Base-by-base conservation (phyloP, 164 flowering plant genomes). In the Brasenia schreberi region DNA sequence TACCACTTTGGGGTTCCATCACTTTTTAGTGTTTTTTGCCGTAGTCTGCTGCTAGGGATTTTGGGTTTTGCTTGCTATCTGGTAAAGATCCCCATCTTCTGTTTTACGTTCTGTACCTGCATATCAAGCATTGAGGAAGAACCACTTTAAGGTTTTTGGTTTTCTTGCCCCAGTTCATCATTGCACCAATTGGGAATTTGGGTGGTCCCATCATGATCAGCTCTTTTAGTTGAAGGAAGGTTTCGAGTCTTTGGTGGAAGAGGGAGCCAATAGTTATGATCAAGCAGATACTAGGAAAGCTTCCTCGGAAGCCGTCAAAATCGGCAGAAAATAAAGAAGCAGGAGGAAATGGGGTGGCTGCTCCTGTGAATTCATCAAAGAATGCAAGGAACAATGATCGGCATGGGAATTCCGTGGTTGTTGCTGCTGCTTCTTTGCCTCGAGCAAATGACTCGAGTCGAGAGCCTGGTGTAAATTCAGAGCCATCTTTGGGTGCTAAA, bases 281-380 rank as follows among this genome's bases (percentile, higher is more conserved):
- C 65, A 85, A 81, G 63, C 85, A 84, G 69, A 80, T 87, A 68
- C 71, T 87, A 7, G 80, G 81, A 68, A 87, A 72, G 80, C 83
- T 84, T 65, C 85, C 87, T 27, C 80, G 79, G 62, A 87, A 81
- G 77, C 79, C 83, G 4, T 84, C 84, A 0, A 87, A 81, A 68
- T 81, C 87, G 7, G 68, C 71, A 42, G 81, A 76, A 49, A 76
- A 70, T 68, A 77, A 72, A 6, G 78, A 81, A 3, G 42, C 49
- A 39, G 76, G 73, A 18, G 74, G 64, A 6, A 45, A 53, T 18
- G 53, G 79, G 7, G 64, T 65, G 18, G 77, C 68, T 66, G 67
- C 84, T 5, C 17, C 43, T 65, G 66, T 64, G 44, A 64, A 6
- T 61, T 70, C 74, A 63, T 59, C 53, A 43, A 78, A 75, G 65